Base-by-base conservation (phyloP, 768 basidiomycete genomes). In the Tricholoma sp. region DNA sequence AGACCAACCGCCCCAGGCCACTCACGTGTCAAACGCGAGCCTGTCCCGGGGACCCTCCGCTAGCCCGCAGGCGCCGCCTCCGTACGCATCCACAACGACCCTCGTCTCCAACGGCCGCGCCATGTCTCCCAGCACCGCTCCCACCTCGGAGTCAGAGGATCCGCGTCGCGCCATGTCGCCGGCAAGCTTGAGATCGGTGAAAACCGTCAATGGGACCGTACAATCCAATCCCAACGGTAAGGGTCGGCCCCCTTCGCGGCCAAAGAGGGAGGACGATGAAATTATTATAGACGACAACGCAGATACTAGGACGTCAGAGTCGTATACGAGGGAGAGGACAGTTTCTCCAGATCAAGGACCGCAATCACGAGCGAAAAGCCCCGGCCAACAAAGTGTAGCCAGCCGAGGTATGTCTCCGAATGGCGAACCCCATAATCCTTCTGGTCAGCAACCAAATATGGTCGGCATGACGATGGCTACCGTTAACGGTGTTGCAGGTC, bases 131-230 rank as follows among this genome's bases (percentile, higher is more conserved):
- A 71, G 70, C n/a, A 68, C 72, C 29, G 71, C 70, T 31, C 72
- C 72, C 37, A 59, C 61, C 0, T 66, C 74, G 8, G 85, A 84
- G 33, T 56, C 69, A 6, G 86, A 88, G 36, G 83, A 84, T 50
- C 70, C 74, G 51, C 84, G 87, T 32, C 83, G 87, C 33, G 84
- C 86, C 11, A 77, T 87, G 57, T 89, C 89, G 0, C 88, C 88
- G 4, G 67, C 77, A 6, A 78, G 76, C 60, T 66, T 70, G 12
- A 75, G 82, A n/a, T 69, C 77, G 2, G 66, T 64, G 44, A 74
- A 75, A 57, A 66, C 71, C 32, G 72, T 74, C 7, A 84, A 81
- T 60, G 80, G 79, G n/a, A 65, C 68, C n/a, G 55, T 62, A 17
- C 59, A 73, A 58, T 72, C 71, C 62, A 2, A 15, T 17, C 18